Base-by-base conservation (phyloP, 441 rosid genomes). In the Populus hybrid region DNA sequence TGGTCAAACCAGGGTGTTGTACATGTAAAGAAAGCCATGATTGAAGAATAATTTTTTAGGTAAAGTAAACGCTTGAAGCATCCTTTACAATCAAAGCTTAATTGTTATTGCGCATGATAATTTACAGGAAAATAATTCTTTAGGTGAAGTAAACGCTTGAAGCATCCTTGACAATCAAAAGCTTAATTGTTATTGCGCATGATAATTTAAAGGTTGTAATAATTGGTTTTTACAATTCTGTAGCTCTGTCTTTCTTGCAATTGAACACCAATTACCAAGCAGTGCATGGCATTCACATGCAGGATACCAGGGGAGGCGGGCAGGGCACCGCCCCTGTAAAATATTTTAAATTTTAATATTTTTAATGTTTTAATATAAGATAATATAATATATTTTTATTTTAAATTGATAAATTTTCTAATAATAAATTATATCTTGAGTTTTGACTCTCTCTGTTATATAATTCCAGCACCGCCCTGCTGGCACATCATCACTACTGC, bases 281-380 rank as follows among this genome's bases (percentile, higher is more conserved):
- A 32, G 16, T 54, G 67, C 18, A 69, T 16, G 36, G 36, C 36
- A 35, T 76, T 54, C 73, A 76, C 67, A 76, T 67, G 67, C 12
- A 24, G 21, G 36, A 8, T 64, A 23, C 28, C 28, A 26, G 28
- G 28, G 28, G 28, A 26, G 28, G 28, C 28, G 28, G 28, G 28
- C 28, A 26, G 28, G 28, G 28, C 28, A 1, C 2, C 2, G 28
- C 28, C 28, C 28, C 1, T 26, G 28, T 2, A 1, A 26, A 26
- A 26, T 26, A 26, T 26, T 26, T 26, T 26, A 26, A 26, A 26
- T 26, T 26, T 26, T 26, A 26, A 2, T 26, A 26, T 26, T 26
- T 26, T 26, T 26, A 26, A 26, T 26, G 28, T 26, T 2, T 26
- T 1, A 26, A 26, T 26, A 26, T 26, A 26, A 26, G 28, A 26